Evolutionary conservation across 257 asterid genomes (phyloP), one percentile per base, ranked within the genome.

Genomic region (Solanum sitiens): DNA sequence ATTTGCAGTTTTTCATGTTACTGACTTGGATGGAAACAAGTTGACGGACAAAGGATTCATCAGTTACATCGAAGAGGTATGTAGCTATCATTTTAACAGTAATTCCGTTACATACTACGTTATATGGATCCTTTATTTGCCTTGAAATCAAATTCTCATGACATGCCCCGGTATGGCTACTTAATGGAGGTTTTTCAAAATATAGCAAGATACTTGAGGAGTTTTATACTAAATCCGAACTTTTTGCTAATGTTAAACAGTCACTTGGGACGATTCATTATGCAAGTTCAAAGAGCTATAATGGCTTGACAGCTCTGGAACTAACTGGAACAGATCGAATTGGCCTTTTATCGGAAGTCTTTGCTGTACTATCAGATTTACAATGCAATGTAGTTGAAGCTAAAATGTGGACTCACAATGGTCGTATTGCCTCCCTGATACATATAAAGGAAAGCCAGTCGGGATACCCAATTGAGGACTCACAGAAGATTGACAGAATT

Each of bases 391-490:
- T 96, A 71, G 98, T 96, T 1, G 98, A 96, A 86, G 92, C 99
- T 0, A 96, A 95, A 87, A 92, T 96, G 86, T 97, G 99, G 99
- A 96, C 99, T 0, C 99, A 97, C 91, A 97, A 96, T 14, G 99
- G 99, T 8, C 90, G 98, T 15, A 91, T 96, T 5, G 99, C 99
- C 3, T 91, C 98, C 11, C 86, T 96, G 21, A 94, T 97, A 65
- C 92, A 92, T 9, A 86, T 96, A 1, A 97, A 92, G 86, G 99
- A 97, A 21, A 89, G 90, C 16, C 91, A 97, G 32, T 94, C 98
- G 0, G 98, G 95, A 18, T 91, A 89, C 8, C 94, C 96, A 0
- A 91, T 97, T 37, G 97, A 93, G 90, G 99, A 97, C 67, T 89
- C 93, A 0, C 87, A 90, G 84, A 96, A 93, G 20, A 88, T 97